These are phyloP conservation scores for Blakeslea trispora DNA, from an alignment of 371 early-diverging fungal species.

Conservation along the genomic window DNA sequence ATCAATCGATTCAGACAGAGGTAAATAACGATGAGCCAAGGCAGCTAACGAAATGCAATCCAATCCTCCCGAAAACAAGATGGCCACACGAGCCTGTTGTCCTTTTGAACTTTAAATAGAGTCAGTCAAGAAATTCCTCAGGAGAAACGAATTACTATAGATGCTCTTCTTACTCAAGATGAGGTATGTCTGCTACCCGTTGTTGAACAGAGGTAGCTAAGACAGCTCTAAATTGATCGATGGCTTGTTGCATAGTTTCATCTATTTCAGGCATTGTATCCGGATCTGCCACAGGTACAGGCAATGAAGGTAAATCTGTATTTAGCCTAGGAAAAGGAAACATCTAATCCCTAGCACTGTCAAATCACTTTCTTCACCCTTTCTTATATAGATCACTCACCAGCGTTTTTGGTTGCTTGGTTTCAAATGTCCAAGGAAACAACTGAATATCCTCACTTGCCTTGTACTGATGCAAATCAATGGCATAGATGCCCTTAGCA, in stretches of 20 bases:
- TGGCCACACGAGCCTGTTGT: slow-evolving; percentile 63
- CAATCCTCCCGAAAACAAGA: slow-evolving; percentile 94
- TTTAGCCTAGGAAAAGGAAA: slow-evolving; percentile 59
- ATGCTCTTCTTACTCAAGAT: slow-evolving; percentile 35
- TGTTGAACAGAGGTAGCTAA: slow-evolving; percentile 58
- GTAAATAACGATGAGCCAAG: slow-evolving; percentile 70
- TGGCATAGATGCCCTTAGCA: slow-evolving; percentile 67
- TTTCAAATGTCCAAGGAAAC: slow-evolving; percentile 35
- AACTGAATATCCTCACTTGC: background rate
- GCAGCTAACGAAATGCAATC: slow-evolving; percentile 91
- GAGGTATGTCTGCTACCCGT: slow-evolving; percentile 61
- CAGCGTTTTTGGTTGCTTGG: too few species aligned
- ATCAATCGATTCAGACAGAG: slow-evolving; percentile 78
- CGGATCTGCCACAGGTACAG: slow-evolving; percentile 6
- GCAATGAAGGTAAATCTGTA: slow-evolving; percentile 27
- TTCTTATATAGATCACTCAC: too few species aligned
- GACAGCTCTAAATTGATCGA: slow-evolving; percentile 37
- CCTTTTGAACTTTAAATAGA: slow-evolving; percentile 11
- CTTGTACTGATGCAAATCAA: slow-evolving; percentile 35
- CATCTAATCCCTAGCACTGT: slow-evolving; percentile 30
- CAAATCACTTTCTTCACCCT: too few species aligned
- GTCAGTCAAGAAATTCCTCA: background rate
- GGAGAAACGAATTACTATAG: background rate
- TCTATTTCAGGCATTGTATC: slow-evolving; percentile 34
- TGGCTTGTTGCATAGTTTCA: slow-evolving; percentile 31